phyloP scores from a whole-genome alignment of 1,139 yeast species.

The Sugiyamaella novakii region DNA sequence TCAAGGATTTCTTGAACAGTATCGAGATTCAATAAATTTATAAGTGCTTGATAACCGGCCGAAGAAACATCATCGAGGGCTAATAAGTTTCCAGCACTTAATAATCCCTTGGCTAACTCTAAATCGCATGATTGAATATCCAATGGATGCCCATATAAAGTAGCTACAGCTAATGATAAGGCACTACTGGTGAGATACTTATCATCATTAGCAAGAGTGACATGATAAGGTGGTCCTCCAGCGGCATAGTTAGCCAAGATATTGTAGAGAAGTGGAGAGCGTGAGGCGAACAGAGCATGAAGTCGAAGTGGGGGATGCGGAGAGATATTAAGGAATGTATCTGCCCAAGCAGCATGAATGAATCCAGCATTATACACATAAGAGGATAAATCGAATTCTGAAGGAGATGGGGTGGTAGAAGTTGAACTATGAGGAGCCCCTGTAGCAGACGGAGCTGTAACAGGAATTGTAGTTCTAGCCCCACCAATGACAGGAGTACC shows the following conservation, averaged over 20 bases:
- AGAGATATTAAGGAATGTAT: slow-evolving; percentile 37
- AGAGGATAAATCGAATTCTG: slow-evolving; percentile 32
- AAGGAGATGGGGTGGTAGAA: not conserved
- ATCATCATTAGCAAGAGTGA: slow-evolving; percentile 56
- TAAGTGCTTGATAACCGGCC: slow-evolving; percentile 34
- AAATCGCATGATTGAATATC: slow-evolving; percentile 33
- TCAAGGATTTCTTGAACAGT: slow-evolving; percentile 32
- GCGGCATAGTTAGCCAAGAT: slow-evolving; percentile 32
- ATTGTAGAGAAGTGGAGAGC: slow-evolving; percentile 40
- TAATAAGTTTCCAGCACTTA: slow-evolving; percentile 39
- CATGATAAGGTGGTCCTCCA: slow-evolving; percentile 51
- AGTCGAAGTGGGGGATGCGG: slow-evolving; percentile 39
- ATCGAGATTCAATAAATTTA: slow-evolving; percentile 30
- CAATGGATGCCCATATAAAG: slow-evolving; percentile 41
- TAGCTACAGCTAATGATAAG: slow-evolving; percentile 40
- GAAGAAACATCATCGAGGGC: slow-evolving; percentile 38
- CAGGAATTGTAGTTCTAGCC: slow-evolving; percentile 3
- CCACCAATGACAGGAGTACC: slow-evolving; percentile 1
- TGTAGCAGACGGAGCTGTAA: not conserved
- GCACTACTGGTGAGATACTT: slow-evolving; percentile 50
- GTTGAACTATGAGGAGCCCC: not conserved
- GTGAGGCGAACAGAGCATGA: slow-evolving; percentile 41
- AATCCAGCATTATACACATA: slow-evolving; percentile 42
- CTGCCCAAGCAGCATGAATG: slow-evolving; percentile 45
- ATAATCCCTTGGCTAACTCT: slow-evolving; percentile 36